A percentile compares a stretch with the other conserved stretches of the same genome.
phyloP scores from a whole-genome alignment of 768 basidiomycete species.

The Polyporus arcularius region DNA sequence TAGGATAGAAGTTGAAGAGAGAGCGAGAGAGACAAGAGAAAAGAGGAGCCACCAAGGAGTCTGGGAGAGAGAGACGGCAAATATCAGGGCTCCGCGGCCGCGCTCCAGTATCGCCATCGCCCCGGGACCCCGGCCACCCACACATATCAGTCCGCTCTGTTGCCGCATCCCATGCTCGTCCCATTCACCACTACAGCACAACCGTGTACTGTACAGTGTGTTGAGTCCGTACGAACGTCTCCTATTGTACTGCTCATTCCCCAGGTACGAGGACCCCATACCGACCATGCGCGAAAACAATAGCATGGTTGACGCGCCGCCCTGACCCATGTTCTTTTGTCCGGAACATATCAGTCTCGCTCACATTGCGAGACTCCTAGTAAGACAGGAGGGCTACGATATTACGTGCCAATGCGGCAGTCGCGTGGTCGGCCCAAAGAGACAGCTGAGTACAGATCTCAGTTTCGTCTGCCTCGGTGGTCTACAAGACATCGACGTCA shows the following conservation, averaged over 20 bases:
- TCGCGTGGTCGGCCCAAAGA: too few species aligned
- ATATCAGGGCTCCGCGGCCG: constrained; percentile 19
- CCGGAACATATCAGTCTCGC: background rate
- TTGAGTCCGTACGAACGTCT: too few species aligned
- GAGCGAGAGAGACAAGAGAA: constrained; percentile 34
- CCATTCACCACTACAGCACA: background rate
- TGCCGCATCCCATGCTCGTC: background rate
- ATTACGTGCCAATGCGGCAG: background rate
- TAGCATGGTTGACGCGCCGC: background rate
- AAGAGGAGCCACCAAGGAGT: constrained; percentile 30
- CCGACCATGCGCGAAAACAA: background rate
- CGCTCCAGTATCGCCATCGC: constrained; percentile 25
- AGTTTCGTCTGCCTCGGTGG: too few species aligned
- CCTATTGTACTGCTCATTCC: too few species aligned
- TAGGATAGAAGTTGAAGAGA: constrained; percentile 33
- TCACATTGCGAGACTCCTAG: background rate
- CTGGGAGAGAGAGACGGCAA: constrained; percentile 32
- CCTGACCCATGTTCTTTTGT: background rate
- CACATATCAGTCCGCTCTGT: constrained; percentile 13
- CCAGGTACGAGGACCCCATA: background rate
- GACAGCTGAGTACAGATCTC: too few species aligned
- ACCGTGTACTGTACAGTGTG: background rate
- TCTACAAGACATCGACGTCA: too few species aligned
- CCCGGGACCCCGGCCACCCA: constrained; percentile 27
- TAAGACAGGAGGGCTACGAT: too few species aligned